These are phyloP conservation scores for Akanthomyces lecanii DNA, from an alignment of 2,329 filamentous ascomycete species.

Conservation along the genomic window DNA sequence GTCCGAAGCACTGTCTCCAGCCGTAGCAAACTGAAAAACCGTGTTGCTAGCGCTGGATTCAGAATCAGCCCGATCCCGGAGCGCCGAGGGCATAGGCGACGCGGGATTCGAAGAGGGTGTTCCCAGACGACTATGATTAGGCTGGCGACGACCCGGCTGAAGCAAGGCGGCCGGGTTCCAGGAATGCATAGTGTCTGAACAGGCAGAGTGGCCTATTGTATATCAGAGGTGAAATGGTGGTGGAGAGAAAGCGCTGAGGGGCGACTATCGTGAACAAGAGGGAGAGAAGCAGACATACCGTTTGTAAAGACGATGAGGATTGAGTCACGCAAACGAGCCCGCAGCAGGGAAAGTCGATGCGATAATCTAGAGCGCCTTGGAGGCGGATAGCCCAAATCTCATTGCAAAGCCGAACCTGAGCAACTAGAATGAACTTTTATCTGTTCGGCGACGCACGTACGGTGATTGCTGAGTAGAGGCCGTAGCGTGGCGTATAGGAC, in stretches of 20 bases:
- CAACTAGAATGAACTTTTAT: not conserved
- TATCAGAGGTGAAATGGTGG: constrained; percentile 15
- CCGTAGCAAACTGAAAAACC: constrained; percentile 41
- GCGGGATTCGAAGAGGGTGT: constrained; percentile 25
- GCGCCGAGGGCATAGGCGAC: constrained; percentile 20
- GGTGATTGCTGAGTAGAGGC: constrained; percentile 7
- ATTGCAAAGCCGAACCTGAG: not conserved
- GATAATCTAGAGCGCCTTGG: constrained; percentile 7
- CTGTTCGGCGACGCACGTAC: not conserved
- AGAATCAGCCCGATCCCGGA: constrained; percentile 23
- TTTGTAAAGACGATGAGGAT: constrained; percentile 13
- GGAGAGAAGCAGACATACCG: constrained; percentile 5
- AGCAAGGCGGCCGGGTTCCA: constrained; percentile 42
- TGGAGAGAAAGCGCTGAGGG: not conserved
- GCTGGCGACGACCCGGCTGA: constrained; percentile 33
- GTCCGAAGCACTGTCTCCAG: constrained; percentile 32
- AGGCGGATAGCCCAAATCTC: constrained; percentile 4
- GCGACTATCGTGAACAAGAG: not conserved
- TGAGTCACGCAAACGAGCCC: constrained; percentile 1
- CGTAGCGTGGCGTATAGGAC: constrained; percentile 2
- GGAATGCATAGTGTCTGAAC: constrained; percentile 25
- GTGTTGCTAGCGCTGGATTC: constrained; percentile 29
- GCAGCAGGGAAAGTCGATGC: not conserved
- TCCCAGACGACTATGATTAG: constrained; percentile 26
- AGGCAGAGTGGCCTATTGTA: constrained; percentile 27